Evolutionary conservation across 2,329 filamentous ascomycete genomes (phyloP).

Genomic region (Venturiaceae sp.): DNA sequence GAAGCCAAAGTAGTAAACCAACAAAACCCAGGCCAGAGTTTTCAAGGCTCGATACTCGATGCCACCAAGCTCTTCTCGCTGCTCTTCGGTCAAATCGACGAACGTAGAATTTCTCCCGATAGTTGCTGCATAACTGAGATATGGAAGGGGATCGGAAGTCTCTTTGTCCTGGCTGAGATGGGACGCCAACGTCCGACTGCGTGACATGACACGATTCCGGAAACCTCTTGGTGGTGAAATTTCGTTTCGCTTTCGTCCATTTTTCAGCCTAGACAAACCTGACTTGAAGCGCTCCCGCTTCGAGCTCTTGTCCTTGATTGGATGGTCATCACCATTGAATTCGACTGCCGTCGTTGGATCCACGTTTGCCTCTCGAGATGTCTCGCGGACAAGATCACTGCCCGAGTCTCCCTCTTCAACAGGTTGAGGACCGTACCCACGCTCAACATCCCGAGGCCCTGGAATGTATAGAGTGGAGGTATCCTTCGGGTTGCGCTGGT

Average conservation of each 20-base stretch:
- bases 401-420: conserved; percentile 30
- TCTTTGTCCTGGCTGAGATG: conserved; percentile 49
- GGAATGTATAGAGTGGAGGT: conserved; percentile 77
- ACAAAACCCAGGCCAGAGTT: conserved; percentile 66
- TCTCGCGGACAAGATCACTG: conserved; percentile 13
- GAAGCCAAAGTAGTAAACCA: conserved; percentile 72
- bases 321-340: not conserved
- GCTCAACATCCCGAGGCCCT: conserved; percentile 81
- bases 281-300: conserved; percentile 7
- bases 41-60: conserved; percentile 94
- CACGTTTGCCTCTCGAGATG: conserved; percentile 19
- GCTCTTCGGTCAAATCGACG: conserved; percentile 75
- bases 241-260: conserved; percentile 7
- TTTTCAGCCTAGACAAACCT: conserved; percentile 7
- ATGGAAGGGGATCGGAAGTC: conserved; percentile 56
- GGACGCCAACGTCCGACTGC: conserved; percentile 46
- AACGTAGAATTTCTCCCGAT: conserved; percentile 91
- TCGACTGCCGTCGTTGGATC: not conserved
- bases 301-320: not conserved
- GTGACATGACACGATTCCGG: conserved; percentile 13
- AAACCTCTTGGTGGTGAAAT: not conserved
- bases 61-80: conserved; percentile 88
- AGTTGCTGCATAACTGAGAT: conserved; percentile 89
- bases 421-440: conserved; percentile 60
- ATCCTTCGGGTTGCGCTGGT: conserved; percentile 65